A percentile compares a stretch with the other conserved stretches of the same genome.
These are phyloP conservation scores for Backusella circina DNA, from an alignment of 192 early-diverging fungal species.

Conservation along the genomic window DNA sequence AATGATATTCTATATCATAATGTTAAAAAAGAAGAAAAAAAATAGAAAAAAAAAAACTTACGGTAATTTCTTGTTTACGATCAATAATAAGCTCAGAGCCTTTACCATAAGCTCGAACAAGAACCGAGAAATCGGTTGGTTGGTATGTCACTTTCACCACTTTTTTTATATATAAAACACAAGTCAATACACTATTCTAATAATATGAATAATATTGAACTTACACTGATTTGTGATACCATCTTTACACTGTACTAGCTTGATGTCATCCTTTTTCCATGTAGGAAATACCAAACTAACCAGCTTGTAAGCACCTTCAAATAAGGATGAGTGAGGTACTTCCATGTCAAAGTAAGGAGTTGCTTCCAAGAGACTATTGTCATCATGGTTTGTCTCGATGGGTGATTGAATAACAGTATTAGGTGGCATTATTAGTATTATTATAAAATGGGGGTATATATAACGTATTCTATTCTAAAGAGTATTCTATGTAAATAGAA, in stretches of 20 bases:
- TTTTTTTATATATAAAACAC: not conserved
- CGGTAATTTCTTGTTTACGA: conserved; percentile 78
- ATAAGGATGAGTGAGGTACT: conserved; percentile 52
- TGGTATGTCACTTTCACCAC: conserved; percentile 71
- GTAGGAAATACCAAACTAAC: conserved; percentile 53
- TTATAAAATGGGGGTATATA: not conserved
- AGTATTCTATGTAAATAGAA: too few relatives aligned
- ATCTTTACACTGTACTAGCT: conserved; percentile 67
- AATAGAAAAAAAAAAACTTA: conserved; percentile 41
- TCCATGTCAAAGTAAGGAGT: conserved; percentile 42
- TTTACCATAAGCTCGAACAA: conserved; percentile 89
- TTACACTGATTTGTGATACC: conserved; percentile 81
- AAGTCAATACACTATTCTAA: not conserved
- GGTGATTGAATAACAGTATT: not conserved
- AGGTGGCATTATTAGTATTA: not conserved
- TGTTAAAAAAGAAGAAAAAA: not conserved
- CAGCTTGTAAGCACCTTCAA: conserved; percentile 60
- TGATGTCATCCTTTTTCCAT: conserved; percentile 57
- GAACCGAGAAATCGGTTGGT: conserved; percentile 53
- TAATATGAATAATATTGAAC: not conserved
- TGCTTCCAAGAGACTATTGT: conserved; percentile 20
- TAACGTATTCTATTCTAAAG: not conserved
- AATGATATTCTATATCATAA: conserved; percentile 82
- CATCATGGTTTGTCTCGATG: not conserved
- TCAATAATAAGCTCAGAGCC: conserved; percentile 87